These are phyloP conservation scores for Silene conica DNA, from an alignment of 148 eudicot genomes.

Conservation along the genomic window DNA sequence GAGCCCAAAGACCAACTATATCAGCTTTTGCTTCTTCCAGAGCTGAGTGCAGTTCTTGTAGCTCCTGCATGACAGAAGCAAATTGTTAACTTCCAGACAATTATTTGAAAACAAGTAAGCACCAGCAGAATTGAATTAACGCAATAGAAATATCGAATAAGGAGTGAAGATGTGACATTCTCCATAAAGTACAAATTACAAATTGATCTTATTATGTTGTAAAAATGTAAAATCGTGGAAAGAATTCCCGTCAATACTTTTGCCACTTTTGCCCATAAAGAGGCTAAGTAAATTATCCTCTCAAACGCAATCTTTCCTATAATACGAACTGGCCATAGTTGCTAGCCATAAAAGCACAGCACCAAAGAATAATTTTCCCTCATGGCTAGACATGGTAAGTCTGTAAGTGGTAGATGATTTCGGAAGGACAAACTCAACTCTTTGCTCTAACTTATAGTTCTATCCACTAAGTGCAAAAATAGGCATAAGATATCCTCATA, in stretches of 20 bases:
- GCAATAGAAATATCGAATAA: background rate
- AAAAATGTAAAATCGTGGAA: background rate
- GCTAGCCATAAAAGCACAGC: background rate
- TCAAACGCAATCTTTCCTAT: background rate
- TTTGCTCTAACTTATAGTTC: background rate
- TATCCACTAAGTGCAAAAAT: background rate
- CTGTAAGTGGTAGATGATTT: background rate
- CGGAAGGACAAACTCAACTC: background rate
- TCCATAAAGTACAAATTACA: background rate
- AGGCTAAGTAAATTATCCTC: too few relatives aligned
- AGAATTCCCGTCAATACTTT: background rate
- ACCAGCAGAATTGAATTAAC: background rate
- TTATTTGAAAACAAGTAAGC: background rate
- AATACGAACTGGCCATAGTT: background rate
- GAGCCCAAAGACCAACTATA: slow-evolving; percentile 98
- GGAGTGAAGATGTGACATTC: background rate
- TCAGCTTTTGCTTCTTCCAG: slow-evolving; percentile 99
- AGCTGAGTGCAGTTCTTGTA: slow-evolving; percentile 92
- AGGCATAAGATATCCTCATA: background rate
- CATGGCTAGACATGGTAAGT: background rate
- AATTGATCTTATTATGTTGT: background rate
- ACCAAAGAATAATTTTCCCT: background rate
- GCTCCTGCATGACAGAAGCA: slow-evolving; percentile 47
- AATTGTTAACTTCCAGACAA: background rate
- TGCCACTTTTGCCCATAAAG: background rate